Evolutionary conservation across 306 rosid species (phyloP).

Genomic region (Albizia julibrissin): DNA sequence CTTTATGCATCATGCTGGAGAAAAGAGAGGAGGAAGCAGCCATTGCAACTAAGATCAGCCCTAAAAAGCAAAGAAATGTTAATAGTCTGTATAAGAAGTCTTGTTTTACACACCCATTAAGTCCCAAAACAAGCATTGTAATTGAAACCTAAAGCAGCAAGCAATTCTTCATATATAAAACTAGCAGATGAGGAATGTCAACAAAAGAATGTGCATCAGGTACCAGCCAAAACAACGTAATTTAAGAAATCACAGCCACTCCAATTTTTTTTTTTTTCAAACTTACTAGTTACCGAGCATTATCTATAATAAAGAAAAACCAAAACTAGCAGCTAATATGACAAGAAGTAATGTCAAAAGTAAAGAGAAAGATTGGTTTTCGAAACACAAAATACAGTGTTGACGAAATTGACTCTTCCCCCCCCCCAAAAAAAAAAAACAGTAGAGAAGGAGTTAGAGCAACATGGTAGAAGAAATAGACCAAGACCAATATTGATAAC

Average conservation of each 20-base stretch:
- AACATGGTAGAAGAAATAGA: not conserved
- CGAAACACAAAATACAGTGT: not conserved
- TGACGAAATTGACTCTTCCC: not conserved
- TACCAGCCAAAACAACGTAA: conserved; percentile 1
- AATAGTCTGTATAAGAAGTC: conserved; percentile 15
- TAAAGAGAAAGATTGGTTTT: not conserved
- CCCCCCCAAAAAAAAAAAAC: not conserved
- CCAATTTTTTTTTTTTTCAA: not conserved
- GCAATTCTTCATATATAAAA: conserved; percentile 12
- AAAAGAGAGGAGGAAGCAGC: conserved; percentile 62
- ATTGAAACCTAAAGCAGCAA: not conserved
- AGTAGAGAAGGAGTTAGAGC: not conserved
- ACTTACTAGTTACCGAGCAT: not conserved
- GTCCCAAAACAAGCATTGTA: not conserved
- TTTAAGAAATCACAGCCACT: conserved; percentile 9
- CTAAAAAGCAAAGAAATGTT: conserved; percentile 21
- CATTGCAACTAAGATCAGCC: conserved; percentile 49
- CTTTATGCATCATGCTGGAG: conserved; percentile 49
- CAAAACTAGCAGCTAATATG: not conserved
- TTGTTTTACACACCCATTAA: not conserved
- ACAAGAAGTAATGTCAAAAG: not conserved
- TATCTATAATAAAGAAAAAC: not conserved
- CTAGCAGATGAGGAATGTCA: conserved; percentile 21
- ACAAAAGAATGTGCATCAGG: not conserved
- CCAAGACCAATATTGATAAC: not conserved